A percentile compares a stretch with the other conserved stretches of the same genome.
Evolutionary conservation across 768 basidiomycete species (phyloP).

Genomic region (Zangia roseola): DNA sequence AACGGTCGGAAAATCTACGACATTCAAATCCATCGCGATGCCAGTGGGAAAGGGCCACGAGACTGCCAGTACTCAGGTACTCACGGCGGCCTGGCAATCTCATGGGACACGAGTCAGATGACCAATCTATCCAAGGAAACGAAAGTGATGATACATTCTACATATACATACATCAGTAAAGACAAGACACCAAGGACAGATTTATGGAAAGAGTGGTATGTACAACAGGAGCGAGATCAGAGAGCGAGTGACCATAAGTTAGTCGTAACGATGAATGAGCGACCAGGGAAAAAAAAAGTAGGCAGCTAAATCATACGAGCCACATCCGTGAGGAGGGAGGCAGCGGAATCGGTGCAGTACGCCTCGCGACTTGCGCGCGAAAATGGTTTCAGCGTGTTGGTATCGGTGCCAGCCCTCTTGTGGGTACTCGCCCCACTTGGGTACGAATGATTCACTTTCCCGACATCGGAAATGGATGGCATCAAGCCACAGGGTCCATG

Average conservation of each 20-base stretch:
- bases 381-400: neutral
- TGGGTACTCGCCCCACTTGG: slow-evolving; percentile 11
- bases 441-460: no score
- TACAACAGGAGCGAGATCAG: slow-evolving; percentile 9
- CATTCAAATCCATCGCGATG: no score
- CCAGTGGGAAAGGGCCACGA: no score
- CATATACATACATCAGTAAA: no score
- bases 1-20: no score
- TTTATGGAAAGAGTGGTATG: slow-evolving; percentile 13
- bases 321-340: neutral
- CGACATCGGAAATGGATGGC: no score
- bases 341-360: neutral
- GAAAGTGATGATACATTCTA: no score
- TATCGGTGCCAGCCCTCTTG: slow-evolving; percentile 2
- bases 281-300: neutral
- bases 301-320: neutral
- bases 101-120: no score
- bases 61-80: no score
- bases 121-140: no score
- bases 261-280: slow-evolving; percentile 5
- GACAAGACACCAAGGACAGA: neutral
- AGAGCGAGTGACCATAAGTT: slow-evolving; percentile 15
- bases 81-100: no score
- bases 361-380: slow-evolving; percentile 14
- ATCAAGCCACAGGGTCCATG: slow-evolving; percentile 9